A percentile compares a stretch with the other conserved stretches of the same genome.
Evolutionary conservation across 495 filamentous ascomycete species (phyloP).

Genomic region (Pseudoneurospora amorphoporcata): DNA sequence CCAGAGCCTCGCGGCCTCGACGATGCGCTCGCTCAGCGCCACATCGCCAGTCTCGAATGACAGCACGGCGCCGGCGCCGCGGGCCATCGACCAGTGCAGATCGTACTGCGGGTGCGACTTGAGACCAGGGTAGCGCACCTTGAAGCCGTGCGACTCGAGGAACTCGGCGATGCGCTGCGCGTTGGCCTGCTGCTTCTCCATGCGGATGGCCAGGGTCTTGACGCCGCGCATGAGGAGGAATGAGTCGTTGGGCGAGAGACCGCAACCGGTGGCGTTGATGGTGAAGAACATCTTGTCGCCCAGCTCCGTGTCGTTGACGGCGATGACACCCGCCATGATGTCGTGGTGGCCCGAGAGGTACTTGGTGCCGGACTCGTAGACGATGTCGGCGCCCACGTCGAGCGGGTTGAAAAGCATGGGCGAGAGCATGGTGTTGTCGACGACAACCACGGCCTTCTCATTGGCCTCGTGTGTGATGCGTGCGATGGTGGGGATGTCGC

Average conservation of each 20-base stretch:
- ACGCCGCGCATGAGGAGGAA: constrained; percentile 91
- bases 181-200: constrained; percentile 95
- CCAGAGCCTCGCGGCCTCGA: constrained; percentile 85
- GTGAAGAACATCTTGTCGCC: constrained; percentile 91
- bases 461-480: constrained; percentile 65
- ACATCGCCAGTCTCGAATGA: constrained; percentile 92
- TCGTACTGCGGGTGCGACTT: constrained; percentile 94
- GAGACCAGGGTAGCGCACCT: constrained; percentile 87
- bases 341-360: constrained; percentile 98
- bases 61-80: constrained; percentile 86
- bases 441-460: constrained; percentile 70
- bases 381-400: constrained; percentile 87
- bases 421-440: constrained; percentile 98
- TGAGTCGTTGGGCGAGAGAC: constrained; percentile 86
- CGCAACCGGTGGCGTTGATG: constrained; percentile 92
- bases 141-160: constrained; percentile 84
- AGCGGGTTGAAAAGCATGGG: constrained; percentile 86
- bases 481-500: constrained; percentile 76
- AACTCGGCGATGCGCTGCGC: constrained; percentile 86
- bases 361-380: constrained; percentile 96
- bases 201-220: constrained; percentile 92
- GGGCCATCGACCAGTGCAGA: constrained; percentile 87
- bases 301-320: constrained; percentile 66
- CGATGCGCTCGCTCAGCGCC: constrained; percentile 74
- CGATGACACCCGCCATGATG: constrained; percentile 95